Evolutionary conservation across 2,329 filamentous ascomycete species (phyloP).

Genomic region (Fusarium floridanum): DNA sequence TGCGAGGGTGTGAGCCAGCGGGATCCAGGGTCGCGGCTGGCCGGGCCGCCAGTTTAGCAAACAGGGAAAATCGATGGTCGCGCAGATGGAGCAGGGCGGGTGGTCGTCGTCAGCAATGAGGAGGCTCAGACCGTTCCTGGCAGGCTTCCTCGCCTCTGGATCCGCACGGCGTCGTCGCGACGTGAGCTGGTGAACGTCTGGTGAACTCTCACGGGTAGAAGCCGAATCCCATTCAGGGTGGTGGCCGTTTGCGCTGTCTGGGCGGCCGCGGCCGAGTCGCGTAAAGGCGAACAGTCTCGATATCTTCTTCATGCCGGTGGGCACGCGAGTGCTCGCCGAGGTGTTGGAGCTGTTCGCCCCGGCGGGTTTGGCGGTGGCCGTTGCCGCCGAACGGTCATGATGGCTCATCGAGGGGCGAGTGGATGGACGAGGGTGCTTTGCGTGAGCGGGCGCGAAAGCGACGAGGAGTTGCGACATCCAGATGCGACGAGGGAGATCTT

Average conservation of each 20-base stretch:
- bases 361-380: conserved; percentile 35
- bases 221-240: conserved; percentile 41
- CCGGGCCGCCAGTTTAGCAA: conserved; percentile 54
- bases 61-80: conserved; percentile 52
- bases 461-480: conserved; percentile 36
- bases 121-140: conserved; percentile 46
- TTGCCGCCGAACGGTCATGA: conserved; percentile 43
- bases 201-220: conserved; percentile 43
- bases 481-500: conserved; percentile 7
- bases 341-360: conserved; percentile 26
- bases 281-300: conserved; percentile 53
- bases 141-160: conserved; percentile 38
- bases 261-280: conserved; percentile 47
- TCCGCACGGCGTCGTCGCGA: conserved; percentile 44
- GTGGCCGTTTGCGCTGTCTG: conserved; percentile 32
- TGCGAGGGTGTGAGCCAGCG: conserved; percentile 50
- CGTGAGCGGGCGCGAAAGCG: conserved; percentile 34
- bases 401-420: conserved; percentile 40
- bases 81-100: conserved; percentile 50
- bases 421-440: conserved; percentile 23
- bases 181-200: conserved; percentile 53
- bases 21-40: conserved; percentile 53
- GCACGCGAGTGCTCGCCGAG: conserved; percentile 28
- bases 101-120: conserved; percentile 47
- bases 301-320: conserved; percentile 52